A percentile compares a stretch with the other conserved stretches of the same genome.
phyloP scores from a whole-genome alignment of 1,284 basidiomycete genomes.

The Rhizopogon parksii region DNA sequence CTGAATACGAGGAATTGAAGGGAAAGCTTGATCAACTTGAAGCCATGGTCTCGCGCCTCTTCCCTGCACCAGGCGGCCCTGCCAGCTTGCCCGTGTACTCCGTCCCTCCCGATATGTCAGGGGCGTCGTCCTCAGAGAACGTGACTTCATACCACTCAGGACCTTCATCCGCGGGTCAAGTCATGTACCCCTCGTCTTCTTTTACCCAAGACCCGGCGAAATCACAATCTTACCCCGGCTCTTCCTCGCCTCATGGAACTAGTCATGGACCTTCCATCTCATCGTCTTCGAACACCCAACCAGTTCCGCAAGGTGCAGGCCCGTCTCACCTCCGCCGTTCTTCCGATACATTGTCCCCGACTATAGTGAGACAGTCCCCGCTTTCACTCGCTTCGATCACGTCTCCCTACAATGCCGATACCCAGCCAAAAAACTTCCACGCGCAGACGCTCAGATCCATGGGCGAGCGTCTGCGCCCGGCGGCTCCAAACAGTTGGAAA shows the following conservation, averaged over 20 bases:
- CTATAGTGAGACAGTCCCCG: conserved; percentile 25
- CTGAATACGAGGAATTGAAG: conserved; percentile 47
- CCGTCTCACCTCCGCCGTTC: conserved; percentile 22
- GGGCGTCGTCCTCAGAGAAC: conserved; percentile 20
- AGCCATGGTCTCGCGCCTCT: conserved; percentile 23
- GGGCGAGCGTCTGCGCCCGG: conserved; percentile 47
- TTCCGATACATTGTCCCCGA: conserved; percentile 26
- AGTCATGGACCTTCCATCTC: conserved; percentile 16
- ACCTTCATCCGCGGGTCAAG: conserved; percentile 21
- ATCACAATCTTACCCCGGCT: conserved; percentile 20
- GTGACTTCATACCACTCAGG: conserved; percentile 23
- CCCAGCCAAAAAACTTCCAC: conserved; percentile 45
- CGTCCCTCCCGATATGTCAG: conserved; percentile 26
- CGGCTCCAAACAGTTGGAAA: conserved; percentile 23
- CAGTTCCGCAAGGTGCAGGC: conserved; percentile 10
- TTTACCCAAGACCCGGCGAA: conserved; percentile 23
- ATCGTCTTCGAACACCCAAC: conserved; percentile 13
- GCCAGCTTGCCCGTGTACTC: conserved; percentile 27
- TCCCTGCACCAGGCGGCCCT: conserved; percentile 20
- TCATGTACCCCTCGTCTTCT: conserved; percentile 24
- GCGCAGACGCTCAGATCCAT: conserved; percentile 45
- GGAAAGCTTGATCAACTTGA: conserved; percentile 35
- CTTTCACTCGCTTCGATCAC: conserved; percentile 28
- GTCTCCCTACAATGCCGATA: conserved; percentile 27
- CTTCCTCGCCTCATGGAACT: conserved; percentile 23